A percentile compares a stretch with the other conserved stretches of the same genome.
Evolutionary conservation across 495 filamentous ascomycete species (phyloP).

Genomic region (Hypoxylon trugodes): DNA sequence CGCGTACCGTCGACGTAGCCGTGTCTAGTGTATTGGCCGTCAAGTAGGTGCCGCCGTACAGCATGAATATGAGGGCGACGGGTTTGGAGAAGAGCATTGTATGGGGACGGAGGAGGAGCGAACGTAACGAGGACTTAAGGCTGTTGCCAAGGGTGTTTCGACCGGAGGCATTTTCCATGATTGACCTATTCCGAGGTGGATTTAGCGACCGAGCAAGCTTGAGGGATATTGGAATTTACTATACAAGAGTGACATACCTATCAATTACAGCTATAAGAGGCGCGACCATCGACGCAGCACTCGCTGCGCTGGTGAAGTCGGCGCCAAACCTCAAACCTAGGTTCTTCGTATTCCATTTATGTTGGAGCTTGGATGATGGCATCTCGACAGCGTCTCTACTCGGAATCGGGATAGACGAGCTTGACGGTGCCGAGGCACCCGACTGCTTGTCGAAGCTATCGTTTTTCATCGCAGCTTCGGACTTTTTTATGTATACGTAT

Average conservation of each 20-base stretch:
- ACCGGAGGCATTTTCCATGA: conserved; percentile 95
- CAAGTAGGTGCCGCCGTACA: conserved; percentile 91
- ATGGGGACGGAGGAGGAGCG: conserved; percentile 73
- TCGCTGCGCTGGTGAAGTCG: conserved; percentile 77
- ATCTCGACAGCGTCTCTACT: conserved; percentile 21
- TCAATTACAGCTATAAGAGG: conserved; percentile 92
- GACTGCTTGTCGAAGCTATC: conserved; percentile 10
- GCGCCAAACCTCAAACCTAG: conserved; percentile 72
- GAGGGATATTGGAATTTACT: conserved; percentile 1
- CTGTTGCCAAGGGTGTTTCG: conserved; percentile 73
- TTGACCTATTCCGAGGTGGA: conserved; percentile 65
- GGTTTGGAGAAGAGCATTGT: conserved; percentile 79
- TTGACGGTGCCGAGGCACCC: conserved; percentile 6
- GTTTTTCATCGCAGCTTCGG: conserved; percentile 12
- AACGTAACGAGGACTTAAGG: conserved; percentile 67
- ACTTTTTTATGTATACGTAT: neutral
- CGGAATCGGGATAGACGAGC: conserved; percentile 9
- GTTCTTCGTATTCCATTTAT: conserved; percentile 80
- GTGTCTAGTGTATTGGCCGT: conserved; percentile 93
- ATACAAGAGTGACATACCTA: conserved; percentile 59
- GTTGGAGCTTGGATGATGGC: conserved; percentile 32
- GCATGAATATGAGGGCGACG: conserved; percentile 84
- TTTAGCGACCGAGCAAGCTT: conserved; percentile 21
- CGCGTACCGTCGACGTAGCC: conserved; percentile 68
- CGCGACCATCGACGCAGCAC: conserved; percentile 83